These are phyloP conservation scores for Penicillium verrucosum DNA, from an alignment of 2,329 filamentous ascomycete species.

Conservation along the genomic window DNA sequence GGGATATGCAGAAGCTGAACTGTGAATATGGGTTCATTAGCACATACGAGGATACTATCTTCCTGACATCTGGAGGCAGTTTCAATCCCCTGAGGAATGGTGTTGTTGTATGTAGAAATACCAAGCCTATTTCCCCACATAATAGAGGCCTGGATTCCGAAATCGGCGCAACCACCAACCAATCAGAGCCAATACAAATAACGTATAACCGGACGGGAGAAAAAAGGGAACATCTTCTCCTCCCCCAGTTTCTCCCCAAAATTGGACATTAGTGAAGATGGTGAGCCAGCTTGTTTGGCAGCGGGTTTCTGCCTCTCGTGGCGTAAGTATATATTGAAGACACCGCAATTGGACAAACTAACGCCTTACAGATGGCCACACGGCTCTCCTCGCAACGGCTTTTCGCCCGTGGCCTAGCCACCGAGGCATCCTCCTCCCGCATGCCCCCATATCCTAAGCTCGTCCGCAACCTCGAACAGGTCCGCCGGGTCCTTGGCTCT, in stretches of 20 bases:
- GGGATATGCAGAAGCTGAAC: too few species aligned
- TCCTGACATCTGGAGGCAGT: too few species aligned
- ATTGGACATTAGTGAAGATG: conserved; percentile 26
- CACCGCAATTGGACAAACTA: conserved; percentile 9
- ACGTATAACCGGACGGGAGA: conserved; percentile 15
- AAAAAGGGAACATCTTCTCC: conserved; percentile 20
- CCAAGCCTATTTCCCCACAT: conserved; percentile 5
- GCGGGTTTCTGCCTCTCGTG: conserved; percentile 37
- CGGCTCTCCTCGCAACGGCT: conserved; percentile 34
- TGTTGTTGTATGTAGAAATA: too few species aligned
- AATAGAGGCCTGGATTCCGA: conserved; percentile 12
- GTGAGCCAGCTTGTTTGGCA: conserved; percentile 42
- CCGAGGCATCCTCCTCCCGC: conserved; percentile 48
- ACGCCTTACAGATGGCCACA: conserved; percentile 31
- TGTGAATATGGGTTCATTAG: too few species aligned
- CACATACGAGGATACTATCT: too few species aligned
- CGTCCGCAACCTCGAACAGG: conserved; percentile 70
- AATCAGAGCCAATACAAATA: conserved; percentile 23
- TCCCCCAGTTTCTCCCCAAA: conserved; percentile 14
- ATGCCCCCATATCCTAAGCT: conserved; percentile 81
- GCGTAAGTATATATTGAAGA: conserved; percentile 28
- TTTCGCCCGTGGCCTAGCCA: conserved; percentile 35
- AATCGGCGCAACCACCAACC: conserved; percentile 20
- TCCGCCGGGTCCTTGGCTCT: conserved; percentile 68
- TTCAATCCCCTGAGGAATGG: too few species aligned